phyloP scores from a whole-genome alignment of 2,329 filamentous ascomycete species.

The Ophiostoma ulmi region DNA sequence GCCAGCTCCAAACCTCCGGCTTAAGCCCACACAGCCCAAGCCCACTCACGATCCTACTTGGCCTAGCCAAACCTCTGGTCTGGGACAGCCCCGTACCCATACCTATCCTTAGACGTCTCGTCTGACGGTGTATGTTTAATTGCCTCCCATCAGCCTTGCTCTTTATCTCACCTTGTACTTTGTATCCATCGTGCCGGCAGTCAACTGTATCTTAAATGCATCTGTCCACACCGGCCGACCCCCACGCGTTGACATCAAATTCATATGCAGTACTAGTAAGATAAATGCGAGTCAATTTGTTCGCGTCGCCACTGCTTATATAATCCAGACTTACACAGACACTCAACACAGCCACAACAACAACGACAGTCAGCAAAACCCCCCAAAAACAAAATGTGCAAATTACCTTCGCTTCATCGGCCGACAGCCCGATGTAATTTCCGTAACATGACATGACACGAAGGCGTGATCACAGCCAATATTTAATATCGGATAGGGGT shows the following conservation, averaged over 20 bases:
- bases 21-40: not conserved
- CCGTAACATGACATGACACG: not conserved
- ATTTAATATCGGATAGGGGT: not conserved
- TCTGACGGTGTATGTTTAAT: not conserved
- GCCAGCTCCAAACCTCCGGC: not conserved
- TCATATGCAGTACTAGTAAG: not conserved
- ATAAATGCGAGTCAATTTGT: not conserved
- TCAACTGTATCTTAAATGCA: not conserved
- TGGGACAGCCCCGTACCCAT: not conserved
- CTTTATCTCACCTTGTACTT: not conserved
- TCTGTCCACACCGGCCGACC: not conserved
- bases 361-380: not conserved
- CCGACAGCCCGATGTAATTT: not conserved
- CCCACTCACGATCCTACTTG: conserved; percentile 5
- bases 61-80: not conserved
- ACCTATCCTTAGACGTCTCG: not conserved
- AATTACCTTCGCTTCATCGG: not conserved
- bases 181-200: not conserved
- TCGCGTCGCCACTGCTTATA: not conserved
- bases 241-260: not conserved
- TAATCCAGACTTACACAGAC: not conserved
- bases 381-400: not conserved
- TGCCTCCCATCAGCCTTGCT: conserved; percentile 9
- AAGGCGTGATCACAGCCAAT: conserved; percentile 6
- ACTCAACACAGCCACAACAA: not conserved